phyloP scores from a whole-genome alignment of 495 filamentous ascomycete genomes.

The Aspergillus campestris region DNA sequence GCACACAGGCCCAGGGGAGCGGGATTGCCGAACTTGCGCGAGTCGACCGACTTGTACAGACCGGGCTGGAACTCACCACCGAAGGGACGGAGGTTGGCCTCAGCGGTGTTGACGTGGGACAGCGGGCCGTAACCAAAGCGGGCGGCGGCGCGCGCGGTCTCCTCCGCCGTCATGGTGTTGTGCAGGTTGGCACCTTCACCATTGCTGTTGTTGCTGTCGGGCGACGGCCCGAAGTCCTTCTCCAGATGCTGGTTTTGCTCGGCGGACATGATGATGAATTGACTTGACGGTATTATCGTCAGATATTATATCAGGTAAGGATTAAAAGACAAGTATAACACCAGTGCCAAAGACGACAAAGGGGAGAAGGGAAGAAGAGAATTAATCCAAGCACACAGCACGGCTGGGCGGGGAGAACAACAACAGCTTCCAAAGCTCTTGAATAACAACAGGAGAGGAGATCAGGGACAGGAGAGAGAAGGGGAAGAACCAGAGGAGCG shows the following conservation, averaged over 20 bases:
- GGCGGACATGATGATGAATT: conserved; percentile 21
- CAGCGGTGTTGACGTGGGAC: conserved; percentile 55
- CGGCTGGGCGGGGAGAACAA: conserved; percentile 23
- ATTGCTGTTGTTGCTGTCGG: conserved; percentile 11
- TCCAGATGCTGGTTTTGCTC: conserved; percentile 22
- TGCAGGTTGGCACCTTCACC: conserved; percentile 17
- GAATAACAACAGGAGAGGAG: conserved; percentile 14
- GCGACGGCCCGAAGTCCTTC: conserved; percentile 26
- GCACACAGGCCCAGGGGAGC: conserved; percentile 78
- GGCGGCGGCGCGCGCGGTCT: conserved; percentile 38
- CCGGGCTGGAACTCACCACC: conserved; percentile 96
- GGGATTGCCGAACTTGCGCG: conserved; percentile 80
- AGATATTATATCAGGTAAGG: neutral
- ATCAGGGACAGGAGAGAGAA: conserved; percentile 9
- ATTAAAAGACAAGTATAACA: conserved; percentile 5
- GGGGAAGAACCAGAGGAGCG: conserved; percentile 5
- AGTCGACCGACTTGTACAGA: conserved; percentile 67
- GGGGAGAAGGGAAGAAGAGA: conserved; percentile 1
- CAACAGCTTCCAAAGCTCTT: neutral
- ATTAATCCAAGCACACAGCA: conserved; percentile 24
- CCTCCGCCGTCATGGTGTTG: conserved; percentile 32
- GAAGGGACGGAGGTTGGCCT: conserved; percentile 66
- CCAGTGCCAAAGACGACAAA: conserved; percentile 15
- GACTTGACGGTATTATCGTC: neutral
- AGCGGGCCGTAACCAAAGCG: conserved; percentile 58